Base-by-base conservation (phyloP, 192 early-diverging fungal species). In the Backusella westeae region DNA sequence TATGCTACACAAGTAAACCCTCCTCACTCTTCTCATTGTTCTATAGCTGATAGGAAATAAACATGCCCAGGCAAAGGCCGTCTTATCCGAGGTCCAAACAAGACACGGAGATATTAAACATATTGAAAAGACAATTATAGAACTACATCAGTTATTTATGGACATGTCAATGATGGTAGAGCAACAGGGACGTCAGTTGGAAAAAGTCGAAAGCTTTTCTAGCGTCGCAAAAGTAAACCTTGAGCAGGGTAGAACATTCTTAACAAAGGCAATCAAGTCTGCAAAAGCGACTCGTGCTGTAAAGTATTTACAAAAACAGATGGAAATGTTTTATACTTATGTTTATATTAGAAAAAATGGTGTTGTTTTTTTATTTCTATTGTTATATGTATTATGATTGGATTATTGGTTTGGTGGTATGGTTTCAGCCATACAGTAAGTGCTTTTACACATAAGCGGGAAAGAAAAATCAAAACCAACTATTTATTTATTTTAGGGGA, bases 91-190 rank as follows among this genome's bases (percentile, higher is more conserved):
- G 81, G 94, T 96, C 53, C 94, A 96, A 84, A 83, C 90, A 74
- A 83, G 93, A 69, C 95, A 96, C 76, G 84, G 91, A 63, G 94
- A 96, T 76, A 93, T 96, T 65, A 86, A 94, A 72, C 88, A 90
- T 81, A 95, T 96, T 79, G 94, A 96, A 85, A 91, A 91, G 78
- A 93, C 90, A 9, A 94, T 96, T 73, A 73, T 94, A 87, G 94
- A 96, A 89, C 84, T 96, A 26, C 93, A 94, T 81, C 90, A 94
- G 85, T 83, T 96, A 67, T 96, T 95, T 75, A 90, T 92, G 70
- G 95, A 96, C 74, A 95, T 96, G 93, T 85, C 91, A 53, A 91
- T 94, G 17, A 81, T 95, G 26, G 92, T 95, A 7, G 85, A 87
- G 36, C 87, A 89, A 4, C 94, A 95, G 75, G 95, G 89, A 15